Base-by-base conservation (phyloP, 202 grass and related monocot genomes). In the Panicum virgatum region DNA sequence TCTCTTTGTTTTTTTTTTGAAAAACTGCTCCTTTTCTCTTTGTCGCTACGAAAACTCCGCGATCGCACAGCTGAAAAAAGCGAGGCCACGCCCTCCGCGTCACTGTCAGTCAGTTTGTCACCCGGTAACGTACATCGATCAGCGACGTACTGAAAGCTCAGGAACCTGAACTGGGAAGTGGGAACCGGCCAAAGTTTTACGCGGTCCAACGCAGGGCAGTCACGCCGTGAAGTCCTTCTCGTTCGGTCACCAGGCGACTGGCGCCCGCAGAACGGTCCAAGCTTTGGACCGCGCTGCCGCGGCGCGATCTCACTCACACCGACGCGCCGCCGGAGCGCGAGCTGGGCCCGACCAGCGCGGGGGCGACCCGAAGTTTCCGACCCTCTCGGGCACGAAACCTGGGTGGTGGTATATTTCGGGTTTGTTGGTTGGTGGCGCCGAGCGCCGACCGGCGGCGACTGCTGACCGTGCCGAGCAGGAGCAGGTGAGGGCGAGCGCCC, bases 151-250 rank as follows among this genome's bases (percentile, higher is more conserved):
- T 53, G 60, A 62, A 61, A 79, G 23, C 26, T 39, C 54, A 16
- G 47, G 47, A 18, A 48, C 32, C 63, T 52, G 47, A 56, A 44
- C 10, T 27, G 25, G 15, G n/a, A n/a, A n/a, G n/a, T n/a, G 60
- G 37, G 81, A 80, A 47, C 5, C 9, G 78, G 72, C 65, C 77
- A 85, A 78, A 60, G 39, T 82, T 66, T 60, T 66, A 66, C 78
- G 15, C 66, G 34, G 72, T 43, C 82, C 77, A 48, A 76, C 82
- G 37, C 48, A 9, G n/a, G 51, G 51, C 25, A n/a, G n/a, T n/a
- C n/a, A 29, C 43, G 8, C 43, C 5, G 38, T 1, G 11, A 23
- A 78, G 62, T 69, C 68, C 14, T 52, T 43, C 67, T 88, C 80
- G 20, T 3, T 58, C 63, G 40, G 0, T 32, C 0, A 16, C 73